Base-by-base conservation (phyloP, 768 basidiomycete genomes). In the Pleurotus ostreatus region DNA sequence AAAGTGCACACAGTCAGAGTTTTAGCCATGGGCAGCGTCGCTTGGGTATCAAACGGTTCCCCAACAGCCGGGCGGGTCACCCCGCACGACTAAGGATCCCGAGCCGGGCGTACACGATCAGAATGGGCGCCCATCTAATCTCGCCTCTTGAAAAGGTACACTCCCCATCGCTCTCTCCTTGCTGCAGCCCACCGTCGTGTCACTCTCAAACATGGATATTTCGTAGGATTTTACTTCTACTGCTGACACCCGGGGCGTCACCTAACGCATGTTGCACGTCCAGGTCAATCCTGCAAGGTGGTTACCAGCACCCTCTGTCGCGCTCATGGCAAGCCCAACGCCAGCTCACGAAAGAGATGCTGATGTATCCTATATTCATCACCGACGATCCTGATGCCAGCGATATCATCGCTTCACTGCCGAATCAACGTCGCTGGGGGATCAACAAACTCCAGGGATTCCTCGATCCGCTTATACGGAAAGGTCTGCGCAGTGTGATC, bases 331-430 rank as follows among this genome's bases (percentile, higher is more conserved):
- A 99, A 72, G 79, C 82, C 22, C 83, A 84, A 57, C 84, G 88
- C 47, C 78, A 82, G 57, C 82, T 95, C 65, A 86, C 87, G 22
- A 95, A 93, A 69, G 82, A 83, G 61, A 97, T 98, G 94, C 81
- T 99, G 71, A 98, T 98, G 91, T 99, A 98, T 70, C 97, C 97
- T 5, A 94, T 99, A 65, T 98, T 99, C 69, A 89, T 98, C 64
- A 94, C 94, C 15, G 96, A 98, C 70, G 93, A 98, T 57, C 87
- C 93, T 1, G 80, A 94, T 57, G 92, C 93, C 5, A 81, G 83
- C 68, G 85, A 87, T 49, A 79, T 82, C 58, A 94, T 98, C 61
- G 65, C 80, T 0, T 78, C 84, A 18, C 76, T 98, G 7, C 95
- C 94, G 5, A 91, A 88, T 5, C 95, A 98, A 68, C 82, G 87